Base-by-base conservation (phyloP, 495 filamentous ascomycete species). In the Chaetomium cochliodes region DNA sequence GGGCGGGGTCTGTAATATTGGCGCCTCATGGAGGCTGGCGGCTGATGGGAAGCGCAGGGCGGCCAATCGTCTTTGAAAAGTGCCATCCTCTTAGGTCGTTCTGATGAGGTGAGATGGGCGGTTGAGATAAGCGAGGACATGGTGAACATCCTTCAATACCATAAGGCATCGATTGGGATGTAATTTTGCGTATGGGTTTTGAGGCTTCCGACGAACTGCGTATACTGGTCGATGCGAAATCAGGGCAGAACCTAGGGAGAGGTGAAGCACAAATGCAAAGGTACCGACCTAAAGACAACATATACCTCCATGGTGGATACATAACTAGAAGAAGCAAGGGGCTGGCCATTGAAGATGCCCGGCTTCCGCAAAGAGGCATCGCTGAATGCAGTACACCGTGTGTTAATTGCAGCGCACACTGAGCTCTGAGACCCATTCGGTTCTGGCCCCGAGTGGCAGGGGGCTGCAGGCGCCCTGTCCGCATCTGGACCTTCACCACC, bases 71-170 rank as follows among this genome's bases (percentile, higher is more conserved):
- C 7, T 5, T 20, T 2, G 9, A 18, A 33, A 28, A 13, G 11
- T 12, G 52, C 28, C 11, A 54, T 33, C 52, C 53, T 33, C 52
- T 16, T 2, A 3, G 3, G 6, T 30, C 4, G 30, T 6, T 18
- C 22, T 22, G 53, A 22, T 56, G 53, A 56, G 53, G 53, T 56
- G 53, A 56, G 53, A 41, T 52, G 23, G 25, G 26, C 3, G 50
- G 23, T 1, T 3, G 50, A 16, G 23, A 51, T 51, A 11, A 26
- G 9, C 9, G 23, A 11, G 44, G 18, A 22, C 7, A 22, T 9
- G 44, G 44, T 9, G 18, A 5, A n/a, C 7, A 47, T 20, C n/a
- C 44, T 47, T 44, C 41, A 44, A 44, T 11, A 37, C 33, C 33
- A 37, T 1, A 12, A 11, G 33, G 33, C 33, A 37, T 37, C 33